Base-by-base conservation (phyloP, 768 basidiomycete genomes). In the Lentinus tigrinus region DNA sequence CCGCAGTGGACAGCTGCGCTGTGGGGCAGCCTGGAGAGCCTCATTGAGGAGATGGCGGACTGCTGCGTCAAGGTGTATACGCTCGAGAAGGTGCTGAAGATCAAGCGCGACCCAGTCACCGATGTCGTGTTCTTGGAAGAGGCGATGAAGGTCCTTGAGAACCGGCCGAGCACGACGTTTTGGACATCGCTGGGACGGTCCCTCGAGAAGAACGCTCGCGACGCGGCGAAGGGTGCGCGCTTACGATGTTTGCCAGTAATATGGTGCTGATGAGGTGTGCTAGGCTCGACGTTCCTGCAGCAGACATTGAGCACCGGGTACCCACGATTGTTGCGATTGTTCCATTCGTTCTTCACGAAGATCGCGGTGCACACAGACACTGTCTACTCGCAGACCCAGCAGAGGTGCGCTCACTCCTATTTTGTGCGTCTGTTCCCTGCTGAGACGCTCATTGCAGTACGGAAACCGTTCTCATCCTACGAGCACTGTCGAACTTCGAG, bases 351-450 rank as follows among this genome's bases (percentile, higher is more conserved):
- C 75, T 99, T 99, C 70, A 85, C 89, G 28, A 95, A 95, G 70
- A 93, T 98, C 52, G 87, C 93, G 2, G 89, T 96, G 11, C 92
- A 98, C 69, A 97, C 97, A 1, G 96, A 98, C 67, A 98, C 97
- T 0, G 77, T 91, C 6, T 98, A 98, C 70, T 87, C 85, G 0
- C 84, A 87, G 52, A 79, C 83, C 0, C 82, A 89, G 49, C 97
- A 99, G 74, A 94, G 92, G 93, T 91, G 17, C 10, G 60, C n/a
- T 19, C 14, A 26, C 23, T 36, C 49, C 42, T 54, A 44, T 34
- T 2, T 2, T 44, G 21, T 4, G 34, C 28, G 49, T 31, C 24
- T 16, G 59, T 14, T 28, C 3, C 17, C 9, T 2, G 8, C 55
- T 4, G 27, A 23, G 13, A 21, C 38, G n/a, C 34, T 2, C 21